A percentile compares a stretch with the other conserved stretches of the same genome.
Evolutionary conservation across 2,329 filamentous ascomycete species (phyloP).

Genomic region (Aspergillus sp.): DNA sequence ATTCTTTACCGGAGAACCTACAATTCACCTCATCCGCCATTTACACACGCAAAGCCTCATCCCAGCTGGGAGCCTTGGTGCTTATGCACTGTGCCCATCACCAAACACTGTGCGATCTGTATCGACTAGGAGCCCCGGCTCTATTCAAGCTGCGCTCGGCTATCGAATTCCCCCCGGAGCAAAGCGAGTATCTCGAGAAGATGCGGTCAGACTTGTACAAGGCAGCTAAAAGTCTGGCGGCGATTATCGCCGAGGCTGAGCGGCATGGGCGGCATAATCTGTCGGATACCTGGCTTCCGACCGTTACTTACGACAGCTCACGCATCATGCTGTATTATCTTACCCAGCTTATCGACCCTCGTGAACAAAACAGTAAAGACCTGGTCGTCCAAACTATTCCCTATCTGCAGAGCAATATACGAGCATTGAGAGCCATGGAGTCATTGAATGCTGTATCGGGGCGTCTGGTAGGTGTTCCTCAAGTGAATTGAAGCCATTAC

Average conservation of each 20-base stretch:
- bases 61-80: slow-evolving; percentile 5
- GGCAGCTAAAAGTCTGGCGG: slow-evolving; percentile 1
- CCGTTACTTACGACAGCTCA: slow-evolving; percentile 10
- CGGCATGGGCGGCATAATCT: slow-evolving; percentile 2
- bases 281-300: slow-evolving; percentile 11
- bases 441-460: slow-evolving; percentile 1
- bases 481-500: not conserved
- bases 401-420: slow-evolving; percentile 7
- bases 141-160: slow-evolving; percentile 9
- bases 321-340: slow-evolving; percentile 12
- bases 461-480: not conserved
- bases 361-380: slow-evolving; percentile 6
- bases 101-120: slow-evolving; percentile 9
- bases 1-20: slow-evolving; percentile 4
- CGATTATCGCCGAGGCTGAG: slow-evolving; percentile 5
- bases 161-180: slow-evolving; percentile 7
- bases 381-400: slow-evolving; percentile 7
- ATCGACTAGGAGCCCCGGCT: slow-evolving; percentile 6
- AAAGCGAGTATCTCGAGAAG: slow-evolving; percentile 3
- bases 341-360: slow-evolving; percentile 9
- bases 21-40: slow-evolving; percentile 1
- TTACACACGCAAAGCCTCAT: slow-evolving; percentile 9
- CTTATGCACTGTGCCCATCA: slow-evolving; percentile 8
- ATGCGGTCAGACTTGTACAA: slow-evolving; percentile 4
- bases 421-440: slow-evolving; percentile 6